These are phyloP conservation scores for Diophrys sp. DNA, from an alignment of 73 alveolate species.

Conservation along the genomic window DNA sequence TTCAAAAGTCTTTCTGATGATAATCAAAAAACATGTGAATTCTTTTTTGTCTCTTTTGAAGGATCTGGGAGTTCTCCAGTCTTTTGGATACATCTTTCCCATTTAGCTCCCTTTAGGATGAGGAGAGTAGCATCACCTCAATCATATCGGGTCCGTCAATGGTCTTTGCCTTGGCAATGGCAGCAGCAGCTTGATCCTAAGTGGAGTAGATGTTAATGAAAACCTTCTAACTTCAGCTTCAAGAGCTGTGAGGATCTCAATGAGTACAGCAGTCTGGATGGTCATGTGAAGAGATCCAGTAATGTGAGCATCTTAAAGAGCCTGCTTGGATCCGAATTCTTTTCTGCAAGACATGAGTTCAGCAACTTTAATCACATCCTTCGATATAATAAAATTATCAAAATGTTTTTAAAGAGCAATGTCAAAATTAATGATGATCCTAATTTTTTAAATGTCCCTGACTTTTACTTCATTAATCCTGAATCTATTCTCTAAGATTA, in stretches of 20 bases:
- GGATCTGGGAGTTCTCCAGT: slow-evolving; percentile 79
- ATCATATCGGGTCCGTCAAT: slow-evolving; percentile 90
- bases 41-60: slow-evolving; percentile 64
- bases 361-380: slow-evolving; percentile 96
- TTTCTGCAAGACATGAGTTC: slow-evolving; percentile 99
- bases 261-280: slow-evolving; percentile 78
- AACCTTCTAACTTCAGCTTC: slow-evolving; percentile 89
- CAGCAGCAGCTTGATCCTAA: slow-evolving; percentile 96
- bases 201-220: slow-evolving; percentile 87
- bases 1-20: slow-evolving; percentile 76
- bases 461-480: slow-evolving; percentile 81
- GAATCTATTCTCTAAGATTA: slow-evolving; percentile 87
- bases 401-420: slow-evolving; percentile 77
- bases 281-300: slow-evolving; percentile 86
- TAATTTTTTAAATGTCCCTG: slow-evolving; percentile 49
- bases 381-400: slow-evolving; percentile 90
- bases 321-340: slow-evolving; percentile 94
- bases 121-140: slow-evolving; percentile 98
- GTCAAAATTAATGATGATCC: slow-evolving; percentile 62
- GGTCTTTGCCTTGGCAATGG: slow-evolving; percentile 83
- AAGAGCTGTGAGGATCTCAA: slow-evolving; percentile 90
- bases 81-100: slow-evolving; percentile 74
- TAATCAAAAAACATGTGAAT: slow-evolving; percentile 62
- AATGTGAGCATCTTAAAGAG: slow-evolving; percentile 92
- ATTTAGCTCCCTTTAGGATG: slow-evolving; percentile 90